Evolutionary conservation across 345 rosid genomes (phyloP), one percentile per base, ranked within the genome.

Genomic region (Arabidopsis arenosa): DNA sequence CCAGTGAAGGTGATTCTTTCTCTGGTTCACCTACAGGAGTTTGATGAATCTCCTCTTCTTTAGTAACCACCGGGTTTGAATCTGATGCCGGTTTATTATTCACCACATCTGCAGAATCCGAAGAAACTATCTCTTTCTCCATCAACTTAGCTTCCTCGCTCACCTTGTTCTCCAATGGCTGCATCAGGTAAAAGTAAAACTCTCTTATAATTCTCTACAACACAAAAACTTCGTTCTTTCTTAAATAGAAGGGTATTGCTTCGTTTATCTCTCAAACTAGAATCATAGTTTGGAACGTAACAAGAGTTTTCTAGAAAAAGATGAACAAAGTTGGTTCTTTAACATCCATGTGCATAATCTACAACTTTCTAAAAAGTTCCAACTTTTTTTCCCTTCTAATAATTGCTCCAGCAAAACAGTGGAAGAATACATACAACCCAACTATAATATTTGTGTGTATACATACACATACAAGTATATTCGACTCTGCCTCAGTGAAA

Each of bases 111-210:
- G 28, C 5, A 60, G 65, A 47, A 23, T 66, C 66, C 39, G 54
- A 9, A 12, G 58, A 62, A 35, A 56, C 61, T 70, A 57, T 64
- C 47, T 77, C 76, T 70, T 77, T 70, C 17, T 63, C 76, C 76
- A 77, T 70, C 72, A 70, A 56, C 61, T 63, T 77, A 47, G 67
- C 54, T 51, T 63, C 80, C 47, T 55, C 76, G 72, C 9, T 37
- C 53, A 63, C 66, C 61, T 70, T 56, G 72, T 56, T 58, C 61
- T 77, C 76, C 37, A 63, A 0, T 56, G 75, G 76, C 80, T 77
- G 76, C 72, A 70, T 63, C 76, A 77, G 40, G 66, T 77, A 55
- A 70, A 63, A 36, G 68, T 40, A 59, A 39, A 75, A 9, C 37
- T 48, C 61, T 39, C 53, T 48, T 26, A 66, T 15, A 47, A 15